Conservation (phyloP, 805 yeast species). For the Teunomyces pallodes region DNA sequence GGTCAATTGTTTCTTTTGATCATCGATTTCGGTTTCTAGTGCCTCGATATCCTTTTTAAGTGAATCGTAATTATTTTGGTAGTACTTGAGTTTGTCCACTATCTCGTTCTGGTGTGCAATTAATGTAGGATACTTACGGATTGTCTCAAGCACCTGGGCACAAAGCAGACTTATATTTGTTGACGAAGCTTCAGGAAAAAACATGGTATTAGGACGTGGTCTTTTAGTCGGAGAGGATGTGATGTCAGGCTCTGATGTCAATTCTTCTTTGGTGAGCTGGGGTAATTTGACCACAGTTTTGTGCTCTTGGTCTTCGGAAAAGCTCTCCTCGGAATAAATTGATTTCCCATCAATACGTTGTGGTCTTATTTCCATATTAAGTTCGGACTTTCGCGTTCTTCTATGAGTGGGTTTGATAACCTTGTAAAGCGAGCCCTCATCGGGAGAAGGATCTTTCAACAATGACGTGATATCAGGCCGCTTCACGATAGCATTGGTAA, state of each 20-base stretch:
- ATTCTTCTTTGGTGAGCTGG: constrained; percentile 3
- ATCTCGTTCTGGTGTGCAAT: constrained; percentile 19
- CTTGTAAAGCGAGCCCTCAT: constrained; percentile 51
- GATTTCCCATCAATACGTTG: constrained; percentile 52
- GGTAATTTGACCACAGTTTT: constrained; percentile 31
- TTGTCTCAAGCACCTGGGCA: constrained; percentile 32
- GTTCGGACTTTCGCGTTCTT: constrained; percentile 1
- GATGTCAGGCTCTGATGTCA: neutral
- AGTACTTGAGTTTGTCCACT: constrained; percentile 33
- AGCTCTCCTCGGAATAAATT: constrained; percentile 30
- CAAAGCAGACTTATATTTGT: constrained; percentile 44
- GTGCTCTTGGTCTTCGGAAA: constrained; percentile 18
- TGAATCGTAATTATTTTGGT: constrained; percentile 34
- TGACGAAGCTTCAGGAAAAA: neutral
- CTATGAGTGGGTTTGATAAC: constrained; percentile 24
- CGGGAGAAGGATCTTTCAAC: constrained; percentile 56
- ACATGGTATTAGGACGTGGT: neutral
- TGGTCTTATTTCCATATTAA: constrained; percentile 26
- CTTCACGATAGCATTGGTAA: constrained; percentile 59
- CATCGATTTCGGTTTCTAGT: constrained; percentile 42
- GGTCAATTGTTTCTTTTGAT: constrained; percentile 42
- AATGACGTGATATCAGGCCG: constrained; percentile 53
- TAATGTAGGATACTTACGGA: constrained; percentile 23
- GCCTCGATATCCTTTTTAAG: constrained; percentile 38
- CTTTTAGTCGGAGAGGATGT: constrained; percentile 14